A percentile compares a stretch with the other conserved stretches of the same genome.
These are phyloP conservation scores for Moniliophthora roreri DNA, from an alignment of 1,284 basidiomycete genomes.

Conservation along the genomic window DNA sequence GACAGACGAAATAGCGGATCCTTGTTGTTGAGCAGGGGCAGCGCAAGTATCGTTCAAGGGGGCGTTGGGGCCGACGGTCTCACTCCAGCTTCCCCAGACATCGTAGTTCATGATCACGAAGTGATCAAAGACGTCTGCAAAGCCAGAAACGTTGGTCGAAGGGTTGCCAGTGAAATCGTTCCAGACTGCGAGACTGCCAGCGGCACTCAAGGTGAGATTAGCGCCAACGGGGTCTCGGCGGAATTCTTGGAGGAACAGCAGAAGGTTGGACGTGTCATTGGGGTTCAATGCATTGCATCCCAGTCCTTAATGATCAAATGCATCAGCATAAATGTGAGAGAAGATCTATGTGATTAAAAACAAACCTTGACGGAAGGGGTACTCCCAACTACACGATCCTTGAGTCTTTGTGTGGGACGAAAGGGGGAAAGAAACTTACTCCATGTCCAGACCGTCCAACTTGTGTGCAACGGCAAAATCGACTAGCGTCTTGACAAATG, in stretches of 20 bases:
- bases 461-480: slow-evolving; percentile 57
- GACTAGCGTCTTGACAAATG: slow-evolving; percentile 67
- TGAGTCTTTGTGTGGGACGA: background rate
- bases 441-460: slow-evolving; percentile 80
- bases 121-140: slow-evolving; percentile 65
- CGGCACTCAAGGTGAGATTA: slow-evolving; percentile 65
- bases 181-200: slow-evolving; percentile 62
- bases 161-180: slow-evolving; percentile 47
- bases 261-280: slow-evolving; percentile 53
- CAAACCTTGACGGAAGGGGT: slow-evolving; percentile 58
- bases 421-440: slow-evolving; percentile 41
- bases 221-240: slow-evolving; percentile 46
- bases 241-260: slow-evolving; percentile 66
- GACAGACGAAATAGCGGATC: slow-evolving; percentile 75
- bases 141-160: slow-evolving; percentile 54
- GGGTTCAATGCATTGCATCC: slow-evolving; percentile 51
- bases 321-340: too few relatives aligned
- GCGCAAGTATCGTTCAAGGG: slow-evolving; percentile 83
- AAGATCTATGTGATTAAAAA: too few relatives aligned
- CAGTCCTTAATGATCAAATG: too few relatives aligned
- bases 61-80: slow-evolving; percentile 66
- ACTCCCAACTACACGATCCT: slow-evolving; percentile 58
- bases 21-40: slow-evolving; percentile 53
- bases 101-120: slow-evolving; percentile 78
- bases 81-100: slow-evolving; percentile 29